A percentile compares a stretch with the other conserved stretches of the same genome.
These are phyloP conservation scores for Geotrichum klebahnii DNA, from an alignment of 1,139 yeast genomes.

Conservation along the genomic window DNA sequence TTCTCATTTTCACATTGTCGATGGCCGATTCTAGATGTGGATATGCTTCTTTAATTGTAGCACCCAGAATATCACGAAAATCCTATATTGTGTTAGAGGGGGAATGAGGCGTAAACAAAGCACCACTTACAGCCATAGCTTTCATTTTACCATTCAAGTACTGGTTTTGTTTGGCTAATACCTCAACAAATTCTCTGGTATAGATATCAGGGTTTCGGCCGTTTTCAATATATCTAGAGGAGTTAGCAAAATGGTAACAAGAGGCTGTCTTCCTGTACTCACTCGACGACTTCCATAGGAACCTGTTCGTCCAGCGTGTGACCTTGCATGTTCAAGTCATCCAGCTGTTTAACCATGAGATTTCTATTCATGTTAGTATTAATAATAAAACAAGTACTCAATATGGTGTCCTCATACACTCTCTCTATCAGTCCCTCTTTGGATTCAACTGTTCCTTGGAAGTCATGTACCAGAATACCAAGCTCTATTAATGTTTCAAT, in stretches of 20 bases:
- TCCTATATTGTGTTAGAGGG: conserved; percentile 20
- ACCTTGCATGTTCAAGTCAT: conserved; percentile 10
- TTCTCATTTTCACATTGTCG: conserved; percentile 42
- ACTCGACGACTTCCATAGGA: conserved; percentile 73
- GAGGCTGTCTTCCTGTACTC: neutral
- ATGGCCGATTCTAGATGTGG: conserved; percentile 63
- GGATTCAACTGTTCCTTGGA: conserved; percentile 74
- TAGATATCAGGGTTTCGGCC: conserved; percentile 97
- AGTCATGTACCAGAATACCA: conserved; percentile 89
- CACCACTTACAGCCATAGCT: conserved; percentile 33
- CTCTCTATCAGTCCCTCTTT: conserved; percentile 50
- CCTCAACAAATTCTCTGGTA: conserved; percentile 92
- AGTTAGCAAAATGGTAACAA: neutral
- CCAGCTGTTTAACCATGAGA: conserved; percentile 17
- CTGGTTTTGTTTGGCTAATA: conserved; percentile 83
- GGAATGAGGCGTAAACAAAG: neutral
- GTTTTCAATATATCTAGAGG: conserved; percentile 62
- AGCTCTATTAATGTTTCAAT: conserved; percentile 85
- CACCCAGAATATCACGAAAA: conserved; percentile 59
- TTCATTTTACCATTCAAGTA: conserved; percentile 71
- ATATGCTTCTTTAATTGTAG: conserved; percentile 66
- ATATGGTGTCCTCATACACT: too few species aligned
- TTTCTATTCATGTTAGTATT: too few species aligned
- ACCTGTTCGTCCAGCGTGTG: conserved; percentile 47
- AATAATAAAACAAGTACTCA: too few species aligned